Evolutionary conservation across 2,329 filamentous ascomycete species (phyloP), one percentile per base, ranked within the genome.

Genomic region (Fusarium zealandicum): DNA sequence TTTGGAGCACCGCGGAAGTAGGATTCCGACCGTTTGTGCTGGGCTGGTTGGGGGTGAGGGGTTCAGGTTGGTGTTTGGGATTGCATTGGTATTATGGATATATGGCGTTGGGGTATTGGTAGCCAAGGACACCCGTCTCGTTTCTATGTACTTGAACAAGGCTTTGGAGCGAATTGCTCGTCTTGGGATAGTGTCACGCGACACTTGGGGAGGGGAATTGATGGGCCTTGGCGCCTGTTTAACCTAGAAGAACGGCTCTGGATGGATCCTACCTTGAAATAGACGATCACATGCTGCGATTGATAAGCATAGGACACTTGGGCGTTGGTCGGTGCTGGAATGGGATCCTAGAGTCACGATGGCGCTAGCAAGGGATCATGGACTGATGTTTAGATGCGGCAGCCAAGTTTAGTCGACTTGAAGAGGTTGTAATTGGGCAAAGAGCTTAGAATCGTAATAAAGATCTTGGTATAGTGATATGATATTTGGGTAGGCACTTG

Each of bases 1-100:
- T 85, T 86, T 68, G 82, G 82, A 13, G 79, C 81, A 1, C 75
- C 76, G 25, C 76, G 82, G 49, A 85, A 82, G 67, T 81, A 63
- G 37, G 56, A 67, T 10, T n/a, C 4, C 9, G n/a, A 33, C n/a
- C 11, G 22, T 20, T 33, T 31, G 33, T 20, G 28, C 33, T 41
- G 13, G 16, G 22, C 17, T 25, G 48, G 18, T 37, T 39, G 9
- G 40, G 44, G n/a, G 13, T 18, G 18, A 30, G 18, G 31, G 4
- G 33, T 13, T 40, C 32, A 43, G 43, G 8, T 27, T 41, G 46
- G 39, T 41, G 59, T 62, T 61, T 38, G 32, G 32, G 27, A 32
- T 18, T 49, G 22, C 22, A 37, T 38, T 48, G 39, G 28, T 40
- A 49, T 39, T 7, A 37, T n/a, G 46, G 31, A 6, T 14, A 44